Base-by-base conservation (phyloP, 2,329 filamentous ascomycete genomes). In the Samsoniella hepiali region DNA sequence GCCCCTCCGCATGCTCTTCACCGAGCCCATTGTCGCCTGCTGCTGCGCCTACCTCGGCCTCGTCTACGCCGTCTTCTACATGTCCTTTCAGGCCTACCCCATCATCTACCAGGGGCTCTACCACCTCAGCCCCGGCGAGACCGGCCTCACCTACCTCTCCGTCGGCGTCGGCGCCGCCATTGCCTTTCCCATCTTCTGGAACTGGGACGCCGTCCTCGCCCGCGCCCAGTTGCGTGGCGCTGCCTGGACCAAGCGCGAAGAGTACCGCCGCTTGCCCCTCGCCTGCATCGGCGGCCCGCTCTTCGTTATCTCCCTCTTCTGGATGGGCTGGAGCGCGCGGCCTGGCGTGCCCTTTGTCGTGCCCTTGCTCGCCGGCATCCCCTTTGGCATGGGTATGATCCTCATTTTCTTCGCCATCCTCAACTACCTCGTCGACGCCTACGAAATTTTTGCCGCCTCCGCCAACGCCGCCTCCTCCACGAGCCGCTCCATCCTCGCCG, bases 401-500 rank as follows among this genome's bases (percentile, higher is more conserved):
- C 77, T 87, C 9, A 85, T 88, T 63, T 88, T 89, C 71, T 86
- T 88, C 73, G 83, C 84, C 0, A 76, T 88, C 32, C 74, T 88
- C 27, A 88, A 88, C 67, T 89, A 89, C 68, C 78, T 88, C 15
- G 86, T 83, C 38, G 87, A 89, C 68, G 86, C 87, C n/a, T 90
- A 90, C 72, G 82, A 86, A 67, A 81, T 86, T 53, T 89, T 84
- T 68, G 85, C 86, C 55, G 87, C 88, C 71, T 87, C 88, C 29
- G 93, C 91, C 71, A 98, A 84, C 51, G 94, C 95, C 71, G 89
- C 81, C 59, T 96, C 78, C 77, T 98, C 95, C 63, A 96, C 77
- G 77, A 97, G 91, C 1, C 93, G 95, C 62, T 95, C 95, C 90
- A 91, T 98, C 74, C 96, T 94, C 1, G 91, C 93, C 51, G 93